Evolutionary conservation across 1,139 yeast species (phyloP).

Genomic region (Scheffersomyces segobiensis): DNA sequence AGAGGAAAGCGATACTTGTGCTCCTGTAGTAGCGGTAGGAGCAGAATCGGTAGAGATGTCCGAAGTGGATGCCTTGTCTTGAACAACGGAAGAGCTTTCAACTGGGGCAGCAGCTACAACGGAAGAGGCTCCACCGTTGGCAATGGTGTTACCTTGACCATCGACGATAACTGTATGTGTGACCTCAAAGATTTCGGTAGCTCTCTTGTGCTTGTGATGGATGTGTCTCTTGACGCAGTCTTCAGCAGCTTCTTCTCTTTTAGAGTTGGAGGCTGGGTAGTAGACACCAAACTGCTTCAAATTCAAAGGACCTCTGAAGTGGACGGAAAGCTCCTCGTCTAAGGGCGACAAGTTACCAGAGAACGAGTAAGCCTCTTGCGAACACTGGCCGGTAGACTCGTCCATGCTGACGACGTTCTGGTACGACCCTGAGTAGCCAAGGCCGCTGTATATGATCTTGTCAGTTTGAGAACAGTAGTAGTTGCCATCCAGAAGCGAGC

Average conservation of each 20-base stretch:
- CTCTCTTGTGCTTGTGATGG: conserved; percentile 66
- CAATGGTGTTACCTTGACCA: conserved; percentile 48
- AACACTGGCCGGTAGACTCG: conserved; percentile 50
- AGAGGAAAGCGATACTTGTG: conserved; percentile 4
- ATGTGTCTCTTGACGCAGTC: conserved; percentile 45
- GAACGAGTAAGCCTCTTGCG: conserved; percentile 52
- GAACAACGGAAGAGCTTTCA: conserved; percentile 24
- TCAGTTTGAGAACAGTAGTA: conserved; percentile 74
- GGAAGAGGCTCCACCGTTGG: conserved; percentile 24
- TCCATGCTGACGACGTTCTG: conserved; percentile 57
- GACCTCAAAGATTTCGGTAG: conserved; percentile 63
- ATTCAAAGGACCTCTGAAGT: conserved; percentile 74
- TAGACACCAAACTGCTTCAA: conserved; percentile 67
- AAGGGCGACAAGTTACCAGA: conserved; percentile 68
- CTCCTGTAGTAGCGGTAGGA: conserved; percentile 9
- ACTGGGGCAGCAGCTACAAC: conserved; percentile 12
- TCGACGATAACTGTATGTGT: conserved; percentile 74
- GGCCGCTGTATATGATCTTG: conserved; percentile 66
- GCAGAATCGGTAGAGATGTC: conserved; percentile 10
- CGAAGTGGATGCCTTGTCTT: conserved; percentile 13
- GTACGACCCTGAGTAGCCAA: conserved; percentile 69
- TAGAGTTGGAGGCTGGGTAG: conserved; percentile 41
- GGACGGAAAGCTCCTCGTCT: conserved; percentile 72
- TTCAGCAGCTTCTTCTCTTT: conserved; percentile 33
- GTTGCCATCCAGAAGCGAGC: conserved; percentile 62